Conservation (phyloP, 176 grass and related monocot genomes). For the Aegilops tauschii region DNA sequence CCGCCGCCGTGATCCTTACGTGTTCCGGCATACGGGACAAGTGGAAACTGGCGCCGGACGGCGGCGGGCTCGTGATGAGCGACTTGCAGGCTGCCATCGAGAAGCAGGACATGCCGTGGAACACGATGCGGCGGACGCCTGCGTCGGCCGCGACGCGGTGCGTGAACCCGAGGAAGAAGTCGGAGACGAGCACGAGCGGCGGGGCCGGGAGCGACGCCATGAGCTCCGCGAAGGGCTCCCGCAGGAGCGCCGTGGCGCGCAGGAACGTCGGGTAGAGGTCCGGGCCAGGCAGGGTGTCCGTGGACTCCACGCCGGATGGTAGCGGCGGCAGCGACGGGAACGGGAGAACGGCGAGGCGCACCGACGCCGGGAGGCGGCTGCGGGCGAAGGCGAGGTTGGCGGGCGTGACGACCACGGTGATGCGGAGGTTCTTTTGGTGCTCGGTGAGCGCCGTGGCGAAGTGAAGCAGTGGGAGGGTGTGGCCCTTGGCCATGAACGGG, state of each 20-base stretch:
- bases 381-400: conserved; percentile 42
- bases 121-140: conserved; percentile 46
- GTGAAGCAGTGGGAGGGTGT: conserved; percentile 63
- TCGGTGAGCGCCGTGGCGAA: conserved; percentile 42
- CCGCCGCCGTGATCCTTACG: conserved; percentile 32
- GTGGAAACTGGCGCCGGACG: conserved; percentile 10
- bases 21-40: conserved; percentile 43
- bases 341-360: conserved; percentile 38
- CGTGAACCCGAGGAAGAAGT: conserved; percentile 73
- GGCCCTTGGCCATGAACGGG: conserved; percentile 86
- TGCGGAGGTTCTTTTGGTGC: conserved; percentile 41
- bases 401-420: conserved; percentile 57
- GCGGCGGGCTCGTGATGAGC: not conserved
- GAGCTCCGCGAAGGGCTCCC: conserved; percentile 34
- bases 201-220: conserved; percentile 28
- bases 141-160: not conserved
- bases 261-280: conserved; percentile 61
- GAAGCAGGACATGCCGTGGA: conserved; percentile 69
- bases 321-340: conserved; percentile 40
- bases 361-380: conserved; percentile 9
- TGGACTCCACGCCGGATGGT: conserved; percentile 44
- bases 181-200: conserved; percentile 42
- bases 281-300: conserved; percentile 37
- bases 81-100: conserved; percentile 55
- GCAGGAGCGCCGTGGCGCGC: conserved; percentile 50